Conservation (phyloP, 257 asterid species). For the Ocimum tenuiflorum region DNA sequence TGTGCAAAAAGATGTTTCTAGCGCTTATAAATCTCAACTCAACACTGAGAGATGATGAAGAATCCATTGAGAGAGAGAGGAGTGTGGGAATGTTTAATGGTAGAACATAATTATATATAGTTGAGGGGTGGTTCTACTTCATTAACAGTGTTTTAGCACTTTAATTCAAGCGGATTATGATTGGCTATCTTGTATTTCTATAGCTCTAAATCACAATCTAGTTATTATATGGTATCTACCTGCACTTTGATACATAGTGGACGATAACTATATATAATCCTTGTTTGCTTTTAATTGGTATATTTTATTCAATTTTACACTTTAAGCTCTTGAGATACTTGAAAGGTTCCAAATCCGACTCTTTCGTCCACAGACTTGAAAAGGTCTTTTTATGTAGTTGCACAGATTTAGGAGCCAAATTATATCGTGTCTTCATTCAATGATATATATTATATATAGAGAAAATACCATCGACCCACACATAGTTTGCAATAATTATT, state of each 20-base stretch:
- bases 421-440: no score
- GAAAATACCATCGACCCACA: no score
- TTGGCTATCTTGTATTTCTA: conserved; percentile 14
- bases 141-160: not conserved
- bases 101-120: conserved; percentile 32
- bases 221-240: not conserved
- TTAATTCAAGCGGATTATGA: conserved; percentile 9
- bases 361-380: not conserved
- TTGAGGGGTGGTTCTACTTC: conserved; percentile 15
- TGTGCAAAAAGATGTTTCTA: conserved; percentile 33
- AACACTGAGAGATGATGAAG: conserved; percentile 25
- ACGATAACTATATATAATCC: conserved; percentile 18
- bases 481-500: no score
- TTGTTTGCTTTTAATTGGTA: not conserved
- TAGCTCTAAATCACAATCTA: conserved; percentile 1
- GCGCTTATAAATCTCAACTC: conserved; percentile 43
- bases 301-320: conserved; percentile 13
- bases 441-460: no score
- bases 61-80: no score
- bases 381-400: no score
- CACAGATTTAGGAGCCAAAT: no score
- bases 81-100: conserved; percentile 1
- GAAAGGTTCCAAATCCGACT: conserved; percentile 25
- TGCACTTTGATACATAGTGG: conserved; percentile 12
- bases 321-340: conserved; percentile 28